Evolutionary conservation across 176 grass and related monocot genomes (phyloP).

Genomic region (Hordeum vulgare): DNA sequence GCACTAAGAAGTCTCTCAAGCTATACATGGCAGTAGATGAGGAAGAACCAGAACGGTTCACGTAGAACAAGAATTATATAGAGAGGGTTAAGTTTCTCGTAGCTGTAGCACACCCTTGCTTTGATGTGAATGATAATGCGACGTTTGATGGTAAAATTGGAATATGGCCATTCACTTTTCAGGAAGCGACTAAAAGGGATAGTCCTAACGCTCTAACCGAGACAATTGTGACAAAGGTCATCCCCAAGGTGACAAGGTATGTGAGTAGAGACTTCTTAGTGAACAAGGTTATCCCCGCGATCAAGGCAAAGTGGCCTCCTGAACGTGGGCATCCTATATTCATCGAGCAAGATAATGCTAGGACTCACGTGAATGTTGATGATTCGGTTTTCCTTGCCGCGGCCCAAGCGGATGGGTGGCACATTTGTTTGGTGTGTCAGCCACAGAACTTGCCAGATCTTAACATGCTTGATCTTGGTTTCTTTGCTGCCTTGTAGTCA

Average conservation of each 20-base stretch:
- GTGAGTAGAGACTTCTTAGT: not conserved
- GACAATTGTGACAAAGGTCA: not conserved
- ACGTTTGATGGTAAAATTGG: no score
- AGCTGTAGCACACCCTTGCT: no score
- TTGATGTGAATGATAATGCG: no score
- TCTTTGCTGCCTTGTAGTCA: not conserved
- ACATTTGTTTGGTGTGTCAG: no score
- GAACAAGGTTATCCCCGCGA: not conserved
- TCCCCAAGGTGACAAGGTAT: not conserved
- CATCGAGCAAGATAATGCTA: not conserved
- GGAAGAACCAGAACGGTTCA: not conserved
- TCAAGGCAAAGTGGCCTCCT: not conserved
- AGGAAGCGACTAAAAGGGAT: no score
- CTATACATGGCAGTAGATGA: not conserved
- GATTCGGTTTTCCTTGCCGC: no score
- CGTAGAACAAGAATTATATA: no score
- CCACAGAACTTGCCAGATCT: no score
- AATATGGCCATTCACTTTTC: no score
- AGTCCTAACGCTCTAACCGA: no score
- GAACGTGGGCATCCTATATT: not conserved
- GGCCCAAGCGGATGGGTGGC: no score
- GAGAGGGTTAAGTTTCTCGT: no score
- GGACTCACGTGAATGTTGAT: not conserved
- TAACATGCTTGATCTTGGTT: not conserved
- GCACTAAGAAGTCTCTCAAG: not conserved